Evolutionary conservation across 73 alveolate genomes (phyloP).

Genomic region (Paramecium sexaurelia): DNA sequence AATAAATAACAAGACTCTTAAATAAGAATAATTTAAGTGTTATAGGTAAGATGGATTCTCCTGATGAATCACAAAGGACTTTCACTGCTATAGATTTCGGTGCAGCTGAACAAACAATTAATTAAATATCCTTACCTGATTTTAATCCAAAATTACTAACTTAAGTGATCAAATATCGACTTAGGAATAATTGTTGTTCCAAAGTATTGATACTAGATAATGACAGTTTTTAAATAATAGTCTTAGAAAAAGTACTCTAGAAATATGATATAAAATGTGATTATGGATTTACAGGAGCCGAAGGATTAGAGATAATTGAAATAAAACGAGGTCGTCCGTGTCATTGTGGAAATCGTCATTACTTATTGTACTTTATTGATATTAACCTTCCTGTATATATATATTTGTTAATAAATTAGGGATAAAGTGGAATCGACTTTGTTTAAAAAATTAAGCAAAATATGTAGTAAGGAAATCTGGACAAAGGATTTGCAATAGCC

Average conservation of each 20-base stretch:
- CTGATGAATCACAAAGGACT: background rate
- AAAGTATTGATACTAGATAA: background rate
- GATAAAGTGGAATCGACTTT: background rate
- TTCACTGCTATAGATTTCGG: constrained; percentile 1
- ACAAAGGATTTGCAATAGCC: constrained; percentile 28
- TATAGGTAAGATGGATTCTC: background rate
- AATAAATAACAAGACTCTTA: background rate
- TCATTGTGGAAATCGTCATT: constrained; percentile 14
- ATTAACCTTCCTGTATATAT: background rate
- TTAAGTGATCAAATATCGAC: constrained; percentile 3
- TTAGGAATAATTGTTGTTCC: constrained; percentile 1
- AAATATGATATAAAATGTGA: constrained; percentile 26
- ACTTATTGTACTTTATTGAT: constrained; percentile 8
- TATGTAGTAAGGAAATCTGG: background rate
- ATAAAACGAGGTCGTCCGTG: background rate
- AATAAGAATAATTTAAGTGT: background rate
- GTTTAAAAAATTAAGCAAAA: background rate
- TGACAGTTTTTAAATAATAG: background rate
- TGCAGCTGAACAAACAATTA: background rate
- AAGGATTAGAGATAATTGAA: background rate
- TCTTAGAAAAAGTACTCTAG: background rate
- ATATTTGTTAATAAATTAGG: background rate
- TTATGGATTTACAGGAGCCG: background rate
- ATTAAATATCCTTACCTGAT: background rate
- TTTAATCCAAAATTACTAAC: background rate